Base-by-base conservation (phyloP, 441 rosid species). In the Syzygium malaccense region DNA sequence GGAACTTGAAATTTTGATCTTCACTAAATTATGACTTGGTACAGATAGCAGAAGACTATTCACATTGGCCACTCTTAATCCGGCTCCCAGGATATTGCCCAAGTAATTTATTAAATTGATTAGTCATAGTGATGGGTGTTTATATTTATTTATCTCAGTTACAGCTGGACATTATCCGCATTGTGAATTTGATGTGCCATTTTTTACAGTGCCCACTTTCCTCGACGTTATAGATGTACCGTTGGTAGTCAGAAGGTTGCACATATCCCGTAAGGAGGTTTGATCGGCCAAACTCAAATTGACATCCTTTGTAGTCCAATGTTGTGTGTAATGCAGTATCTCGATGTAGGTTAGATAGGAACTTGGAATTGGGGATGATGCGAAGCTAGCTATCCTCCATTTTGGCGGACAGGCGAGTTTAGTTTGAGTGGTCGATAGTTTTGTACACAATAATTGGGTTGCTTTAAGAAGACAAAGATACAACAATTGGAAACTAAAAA, bases 71-170 rank as follows among this genome's bases (percentile, higher is more conserved):
- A 91, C 96, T 97, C 92, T 94, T 97, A 55, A 95, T 96, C 90
- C 99, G 98, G 88, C 98, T 98, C 68, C 99, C 99, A 55, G 99
- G 99, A 88, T 98, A 97, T 92, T 98, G 99, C 90, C 99, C 99
- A 92, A 97, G 99, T 98, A 96, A 89, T 97, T 88, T 83, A 15
- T 8, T 85, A 89, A 60, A 37, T 85, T 85, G 64, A 56, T 32
- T 62, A 79, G 23, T 51, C 68, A 41, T 55, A 37, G 71, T 30
- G 8, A 79, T 83, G 87, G 78, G 25, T 66, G 33, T 66, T 88
- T 86, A 86, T 87, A 17, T 56, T 49, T 68, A 19, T 11, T 5
- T 68, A 33, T 68, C 79, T 68, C 79, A 68, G 79, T 68, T 33
- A 33, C 56, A 45, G 87, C 28, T 37, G 37, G 66, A 18, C 79